phyloP scores from a whole-genome alignment of 352 stramenopile genomes.

The Achlya hypogyna region DNA sequence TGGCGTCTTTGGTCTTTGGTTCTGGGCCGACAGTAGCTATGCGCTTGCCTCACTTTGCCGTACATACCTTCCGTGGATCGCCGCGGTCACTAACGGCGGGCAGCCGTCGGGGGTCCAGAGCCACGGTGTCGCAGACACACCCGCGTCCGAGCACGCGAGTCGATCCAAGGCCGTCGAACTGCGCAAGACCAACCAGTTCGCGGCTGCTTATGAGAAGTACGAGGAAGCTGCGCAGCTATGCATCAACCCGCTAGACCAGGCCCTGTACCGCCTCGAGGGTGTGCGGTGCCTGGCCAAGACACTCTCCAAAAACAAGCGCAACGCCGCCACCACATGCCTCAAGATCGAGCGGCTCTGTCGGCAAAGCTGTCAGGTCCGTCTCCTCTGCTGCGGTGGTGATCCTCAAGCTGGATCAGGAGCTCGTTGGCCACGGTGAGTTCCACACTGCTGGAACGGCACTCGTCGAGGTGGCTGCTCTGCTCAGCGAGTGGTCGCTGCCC shows the following conservation, averaged over 20 bases:
- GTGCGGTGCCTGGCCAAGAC: slow-evolving; percentile 7
- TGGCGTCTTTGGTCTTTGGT: slow-evolving; percentile 55
- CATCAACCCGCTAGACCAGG: not conserved
- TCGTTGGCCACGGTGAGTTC: not conserved
- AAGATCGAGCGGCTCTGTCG: slow-evolving; percentile 6
- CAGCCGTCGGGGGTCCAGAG: not conserved
- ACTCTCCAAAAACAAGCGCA: not conserved
- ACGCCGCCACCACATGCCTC: not conserved
- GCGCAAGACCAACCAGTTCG: not conserved
- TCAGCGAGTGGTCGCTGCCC: not conserved
- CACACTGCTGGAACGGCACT: not conserved
- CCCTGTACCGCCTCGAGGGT: not conserved
- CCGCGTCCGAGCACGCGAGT: not conserved
- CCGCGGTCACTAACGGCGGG: not conserved
- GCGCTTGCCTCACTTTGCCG: slow-evolving; percentile 35
- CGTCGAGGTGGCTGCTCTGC: not conserved
- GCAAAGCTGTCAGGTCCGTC: not conserved
- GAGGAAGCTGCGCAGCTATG: not conserved
- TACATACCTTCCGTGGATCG: not conserved
- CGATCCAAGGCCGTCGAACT: not conserved
- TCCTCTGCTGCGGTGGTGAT: not conserved
- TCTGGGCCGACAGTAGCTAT: slow-evolving; percentile 52
- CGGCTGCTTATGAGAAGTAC: not conserved
- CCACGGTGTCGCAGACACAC: not conserved
- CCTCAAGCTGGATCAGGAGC: not conserved